Conservation (phyloP, 169 alveolate species). For the Ichthyophthirius multifiliis region DNA sequence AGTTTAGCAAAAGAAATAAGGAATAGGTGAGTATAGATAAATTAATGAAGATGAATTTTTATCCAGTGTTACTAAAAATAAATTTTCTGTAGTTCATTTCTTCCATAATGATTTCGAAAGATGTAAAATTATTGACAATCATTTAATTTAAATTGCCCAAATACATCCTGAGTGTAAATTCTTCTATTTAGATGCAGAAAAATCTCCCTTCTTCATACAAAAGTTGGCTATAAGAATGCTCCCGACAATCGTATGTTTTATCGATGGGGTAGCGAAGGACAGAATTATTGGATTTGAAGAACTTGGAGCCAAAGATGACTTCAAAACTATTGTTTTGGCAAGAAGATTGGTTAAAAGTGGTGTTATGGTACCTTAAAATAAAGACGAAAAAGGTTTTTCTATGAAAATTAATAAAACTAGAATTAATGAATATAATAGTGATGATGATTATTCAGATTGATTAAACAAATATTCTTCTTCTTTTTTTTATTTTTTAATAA, state of each 20-base stretch:
- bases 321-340: slow-evolving; percentile 55
- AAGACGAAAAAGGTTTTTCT: slow-evolving; percentile 64
- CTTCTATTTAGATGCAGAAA: slow-evolving; percentile 84
- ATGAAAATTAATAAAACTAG: background rate
- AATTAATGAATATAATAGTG: background rate
- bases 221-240: slow-evolving; percentile 77
- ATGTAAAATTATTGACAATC: slow-evolving; percentile 86
- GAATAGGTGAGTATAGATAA: slow-evolving; percentile 82
- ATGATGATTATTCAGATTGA: background rate
- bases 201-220: slow-evolving; percentile 81
- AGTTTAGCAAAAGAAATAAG: slow-evolving; percentile 45
- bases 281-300: slow-evolving; percentile 87
- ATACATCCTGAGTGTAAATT: slow-evolving; percentile 79
- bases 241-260: slow-evolving; percentile 82
- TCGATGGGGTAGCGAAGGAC: slow-evolving; percentile 82
- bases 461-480: too few relatives aligned
- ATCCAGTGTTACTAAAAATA: slow-evolving; percentile 61
- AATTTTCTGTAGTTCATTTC: slow-evolving; percentile 80
- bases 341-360: slow-evolving; percentile 53
- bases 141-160: slow-evolving; percentile 72
- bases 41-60: slow-evolving; percentile 84
- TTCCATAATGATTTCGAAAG: slow-evolving; percentile 84
- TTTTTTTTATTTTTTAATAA: too few relatives aligned
- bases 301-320: slow-evolving; percentile 78
- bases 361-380: slow-evolving; percentile 50